phyloP scores from a whole-genome alignment of 2,329 filamentous ascomycete species.

The Volutella citrinella region DNA sequence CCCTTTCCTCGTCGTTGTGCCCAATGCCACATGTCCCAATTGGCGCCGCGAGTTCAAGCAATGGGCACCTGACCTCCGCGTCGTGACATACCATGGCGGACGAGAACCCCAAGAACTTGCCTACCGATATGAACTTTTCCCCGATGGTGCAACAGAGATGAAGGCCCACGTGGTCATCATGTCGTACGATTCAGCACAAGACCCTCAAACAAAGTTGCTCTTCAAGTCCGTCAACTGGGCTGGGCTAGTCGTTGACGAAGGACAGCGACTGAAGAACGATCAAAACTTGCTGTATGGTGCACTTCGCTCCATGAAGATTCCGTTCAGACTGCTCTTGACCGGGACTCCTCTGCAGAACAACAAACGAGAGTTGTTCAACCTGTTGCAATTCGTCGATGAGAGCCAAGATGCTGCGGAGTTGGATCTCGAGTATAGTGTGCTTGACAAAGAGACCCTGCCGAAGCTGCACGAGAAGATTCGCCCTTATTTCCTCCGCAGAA shows the following conservation, averaged over 20 bases:
- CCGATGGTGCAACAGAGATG: slow-evolving; percentile 61
- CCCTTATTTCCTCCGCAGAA: slow-evolving; percentile 68
- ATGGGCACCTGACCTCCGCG: slow-evolving; percentile 81
- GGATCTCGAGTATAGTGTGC: slow-evolving; percentile 71
- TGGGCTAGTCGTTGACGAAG: slow-evolving; percentile 89
- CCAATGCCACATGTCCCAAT: slow-evolving; percentile 94
- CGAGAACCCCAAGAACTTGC: slow-evolving; percentile 71
- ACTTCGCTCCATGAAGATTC: slow-evolving; percentile 69
- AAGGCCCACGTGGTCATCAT: slow-evolving; percentile 90
- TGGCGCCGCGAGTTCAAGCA: slow-evolving; percentile 95
- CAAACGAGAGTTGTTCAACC: slow-evolving; percentile 88
- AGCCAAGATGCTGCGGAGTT: slow-evolving; percentile 65
- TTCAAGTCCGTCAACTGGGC: slow-evolving; percentile 78
- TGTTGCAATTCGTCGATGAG: slow-evolving; percentile 90
- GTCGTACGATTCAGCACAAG: slow-evolving; percentile 86
- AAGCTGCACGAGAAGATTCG: slow-evolving; percentile 82
- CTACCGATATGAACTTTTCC: slow-evolving; percentile 82
- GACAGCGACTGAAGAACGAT: slow-evolving; percentile 93
- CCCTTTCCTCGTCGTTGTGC: slow-evolving; percentile 90
- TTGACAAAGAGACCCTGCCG: slow-evolving; percentile 78
- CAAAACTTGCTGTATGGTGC: slow-evolving; percentile 76
- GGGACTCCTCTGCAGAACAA: slow-evolving; percentile 96
- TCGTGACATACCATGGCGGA: slow-evolving; percentile 90
- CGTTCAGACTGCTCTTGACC: slow-evolving; percentile 83
- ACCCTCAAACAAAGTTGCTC: slow-evolving; percentile 62